Percentiles rank a stretch among this genome's conserved stretches.
These are phyloP conservation scores for Colletotrichum tofieldiae DNA, from an alignment of 2,329 filamentous ascomycete species.

Conservation along the genomic window DNA sequence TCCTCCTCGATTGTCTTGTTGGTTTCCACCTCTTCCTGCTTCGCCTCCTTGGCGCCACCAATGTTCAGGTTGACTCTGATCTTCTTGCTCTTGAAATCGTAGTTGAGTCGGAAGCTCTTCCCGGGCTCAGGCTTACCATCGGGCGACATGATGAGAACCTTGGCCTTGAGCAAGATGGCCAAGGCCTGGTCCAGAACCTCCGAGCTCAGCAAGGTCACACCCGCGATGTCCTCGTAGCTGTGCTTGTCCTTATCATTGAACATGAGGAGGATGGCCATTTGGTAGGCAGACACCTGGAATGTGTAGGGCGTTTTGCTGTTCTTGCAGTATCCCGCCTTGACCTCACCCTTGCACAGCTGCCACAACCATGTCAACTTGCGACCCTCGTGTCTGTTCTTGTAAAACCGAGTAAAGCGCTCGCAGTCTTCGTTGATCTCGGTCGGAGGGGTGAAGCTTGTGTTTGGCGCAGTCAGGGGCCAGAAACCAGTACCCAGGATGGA, in stretches of 20 bases:
- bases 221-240: constrained; percentile 89
- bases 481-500: constrained; percentile 96
- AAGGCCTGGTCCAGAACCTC: constrained; percentile 92
- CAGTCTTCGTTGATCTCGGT: constrained; percentile 88
- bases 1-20: constrained; percentile 99
- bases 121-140: constrained; percentile 84
- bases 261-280: constrained; percentile 95
- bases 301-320: constrained; percentile 92
- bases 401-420: constrained; percentile 91
- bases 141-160: constrained; percentile 82
- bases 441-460: constrained; percentile 90
- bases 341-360: constrained; percentile 98
- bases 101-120: constrained; percentile 88
- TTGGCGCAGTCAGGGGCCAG: constrained; percentile 92
- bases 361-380: constrained; percentile 98
- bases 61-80: constrained; percentile 97
- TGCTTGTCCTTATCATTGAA: constrained; percentile 94
- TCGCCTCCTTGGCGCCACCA: constrained; percentile 93
- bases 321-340: constrained; percentile 94
- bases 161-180: constrained; percentile 91
- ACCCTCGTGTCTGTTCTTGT: constrained; percentile 96
- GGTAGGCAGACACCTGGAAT: constrained; percentile 97
- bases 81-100: constrained; percentile 98
- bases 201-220: constrained; percentile 82
- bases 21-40: constrained; percentile 95